Evolutionary conservation across 345 rosid genomes (phyloP).

Genomic region (Syzygium aqueum): DNA sequence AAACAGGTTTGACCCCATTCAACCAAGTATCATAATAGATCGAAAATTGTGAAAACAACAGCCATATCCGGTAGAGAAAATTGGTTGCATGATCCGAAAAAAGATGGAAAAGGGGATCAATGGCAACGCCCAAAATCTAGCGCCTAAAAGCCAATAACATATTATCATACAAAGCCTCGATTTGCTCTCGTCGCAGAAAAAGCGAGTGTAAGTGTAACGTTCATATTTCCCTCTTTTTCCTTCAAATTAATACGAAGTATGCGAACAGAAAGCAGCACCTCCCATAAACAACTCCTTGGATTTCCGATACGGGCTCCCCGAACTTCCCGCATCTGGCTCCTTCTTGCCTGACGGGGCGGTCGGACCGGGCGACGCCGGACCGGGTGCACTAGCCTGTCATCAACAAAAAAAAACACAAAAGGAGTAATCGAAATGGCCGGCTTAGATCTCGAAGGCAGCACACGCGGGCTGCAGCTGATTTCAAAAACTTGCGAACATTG

Average conservation of each 20-base stretch:
- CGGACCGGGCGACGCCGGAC: neutral
- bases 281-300: neutral
- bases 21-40: neutral
- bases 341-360: constrained; percentile 6
- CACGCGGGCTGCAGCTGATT: neutral
- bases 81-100: neutral
- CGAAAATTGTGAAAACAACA: accelerated
- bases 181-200: neutral
- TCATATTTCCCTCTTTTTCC: neutral
- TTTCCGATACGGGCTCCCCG: too few species aligned
- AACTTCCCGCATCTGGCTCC: too few species aligned
- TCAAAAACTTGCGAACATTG: too few species aligned
- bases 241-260: neutral
- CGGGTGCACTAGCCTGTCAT: neutral
- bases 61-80: neutral
- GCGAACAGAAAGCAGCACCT: neutral
- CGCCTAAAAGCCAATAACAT: neutral
- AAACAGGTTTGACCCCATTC: neutral
- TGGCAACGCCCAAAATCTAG: neutral
- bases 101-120: neutral
- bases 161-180: neutral
- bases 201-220: neutral
- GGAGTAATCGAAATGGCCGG: neutral
- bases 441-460: neutral
- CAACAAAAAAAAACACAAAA: neutral